A percentile compares a stretch with the other conserved stretches of the same genome.
phyloP scores from a whole-genome alignment of 306 rosid genomes.

The Lupinus albus region DNA sequence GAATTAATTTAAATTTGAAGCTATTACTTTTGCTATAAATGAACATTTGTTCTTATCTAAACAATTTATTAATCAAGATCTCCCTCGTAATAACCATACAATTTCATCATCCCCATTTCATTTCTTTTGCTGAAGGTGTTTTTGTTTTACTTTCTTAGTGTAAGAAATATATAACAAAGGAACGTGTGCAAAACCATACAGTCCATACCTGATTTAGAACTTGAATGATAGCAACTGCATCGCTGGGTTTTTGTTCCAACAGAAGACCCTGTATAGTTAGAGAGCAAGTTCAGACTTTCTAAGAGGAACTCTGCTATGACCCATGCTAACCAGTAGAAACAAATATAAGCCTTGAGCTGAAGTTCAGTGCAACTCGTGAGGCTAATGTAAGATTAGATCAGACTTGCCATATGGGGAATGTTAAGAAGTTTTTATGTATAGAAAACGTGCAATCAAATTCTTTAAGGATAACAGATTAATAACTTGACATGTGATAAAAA shows the following conservation, averaged over 20 bases:
- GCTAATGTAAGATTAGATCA: neutral
- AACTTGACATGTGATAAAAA: neutral
- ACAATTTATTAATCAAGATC: neutral
- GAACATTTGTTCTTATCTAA: slow-evolving; percentile 18
- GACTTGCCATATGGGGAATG: slow-evolving; percentile 23
- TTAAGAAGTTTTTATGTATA: neutral
- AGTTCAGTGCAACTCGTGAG: slow-evolving; percentile 27
- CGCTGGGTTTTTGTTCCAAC: slow-evolving; percentile 71
- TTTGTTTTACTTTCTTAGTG: slow-evolving; percentile 16
- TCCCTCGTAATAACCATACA: slow-evolving; percentile 24
- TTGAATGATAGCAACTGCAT: slow-evolving; percentile 70
- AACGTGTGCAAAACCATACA: slow-evolving; percentile 42
- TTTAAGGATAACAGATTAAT: slow-evolving; percentile 1
- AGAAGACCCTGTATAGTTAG: slow-evolving; percentile 63
- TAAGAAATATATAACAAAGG: slow-evolving; percentile 10
- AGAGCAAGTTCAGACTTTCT: neutral
- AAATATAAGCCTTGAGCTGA: neutral
- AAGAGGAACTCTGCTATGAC: slow-evolving; percentile 14
- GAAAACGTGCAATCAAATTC: neutral
- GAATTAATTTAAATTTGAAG: slow-evolving; percentile 22
- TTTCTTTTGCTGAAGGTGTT: slow-evolving; percentile 18
- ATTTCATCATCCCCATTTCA: slow-evolving; percentile 28
- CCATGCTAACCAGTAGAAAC: slow-evolving; percentile 21
- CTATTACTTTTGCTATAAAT: slow-evolving; percentile 15
- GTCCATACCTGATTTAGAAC: slow-evolving; percentile 74